A percentile compares a stretch with the other conserved stretches of the same genome.
Evolutionary conservation across 768 basidiomycete genomes (phyloP).

Genomic region (Wakefieldia striispora): DNA sequence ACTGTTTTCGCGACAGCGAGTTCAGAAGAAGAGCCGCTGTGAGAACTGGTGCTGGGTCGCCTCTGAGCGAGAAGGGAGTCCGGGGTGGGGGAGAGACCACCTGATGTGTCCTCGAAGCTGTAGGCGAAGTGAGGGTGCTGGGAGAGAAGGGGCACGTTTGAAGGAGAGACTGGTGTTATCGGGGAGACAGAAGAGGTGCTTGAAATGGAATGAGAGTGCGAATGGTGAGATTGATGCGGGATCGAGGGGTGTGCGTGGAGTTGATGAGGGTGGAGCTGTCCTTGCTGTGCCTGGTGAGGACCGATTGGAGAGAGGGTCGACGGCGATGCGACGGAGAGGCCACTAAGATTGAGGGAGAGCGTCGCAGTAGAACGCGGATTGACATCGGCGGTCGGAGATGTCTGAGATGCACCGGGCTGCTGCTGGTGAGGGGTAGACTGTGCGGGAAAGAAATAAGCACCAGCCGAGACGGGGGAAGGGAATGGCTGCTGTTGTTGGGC

Average conservation of each 20-base stretch:
- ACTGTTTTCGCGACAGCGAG: slow-evolving; percentile 46
- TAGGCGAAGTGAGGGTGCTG: slow-evolving; percentile 46
- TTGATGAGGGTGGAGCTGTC: slow-evolving; percentile 60
- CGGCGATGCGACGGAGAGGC: slow-evolving; percentile 64
- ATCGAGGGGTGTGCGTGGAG: slow-evolving; percentile 49
- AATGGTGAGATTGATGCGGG: slow-evolving; percentile 19
- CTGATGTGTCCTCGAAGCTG: slow-evolving; percentile 44
- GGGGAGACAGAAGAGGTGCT: slow-evolving; percentile 39
- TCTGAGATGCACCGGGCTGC: slow-evolving; percentile 7
- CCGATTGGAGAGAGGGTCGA: slow-evolving; percentile 63
- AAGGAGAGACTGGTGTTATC: slow-evolving; percentile 59
- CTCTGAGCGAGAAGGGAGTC: slow-evolving; percentile 31
- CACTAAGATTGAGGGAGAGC: slow-evolving; percentile 67
- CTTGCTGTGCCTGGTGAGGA: slow-evolving; percentile 38
- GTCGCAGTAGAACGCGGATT: slow-evolving; percentile 30
- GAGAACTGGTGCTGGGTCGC: slow-evolving; percentile 38
- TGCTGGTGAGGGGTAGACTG: slow-evolving; percentile 17
- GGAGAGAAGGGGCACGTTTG: slow-evolving; percentile 42
- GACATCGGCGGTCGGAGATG: slow-evolving; percentile 10
- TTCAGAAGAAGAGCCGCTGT: slow-evolving; percentile 45
- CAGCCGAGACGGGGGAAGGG: slow-evolving; percentile 27
- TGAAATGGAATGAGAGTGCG: slow-evolving; percentile 16
- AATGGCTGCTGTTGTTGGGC: slow-evolving; percentile 15
- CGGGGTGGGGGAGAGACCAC: slow-evolving; percentile 26
- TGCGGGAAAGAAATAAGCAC: slow-evolving; percentile 21